These are phyloP conservation scores for Acanthamoeba triangularis DNA, from an alignment of 208 protist species.

Conservation along the genomic window DNA sequence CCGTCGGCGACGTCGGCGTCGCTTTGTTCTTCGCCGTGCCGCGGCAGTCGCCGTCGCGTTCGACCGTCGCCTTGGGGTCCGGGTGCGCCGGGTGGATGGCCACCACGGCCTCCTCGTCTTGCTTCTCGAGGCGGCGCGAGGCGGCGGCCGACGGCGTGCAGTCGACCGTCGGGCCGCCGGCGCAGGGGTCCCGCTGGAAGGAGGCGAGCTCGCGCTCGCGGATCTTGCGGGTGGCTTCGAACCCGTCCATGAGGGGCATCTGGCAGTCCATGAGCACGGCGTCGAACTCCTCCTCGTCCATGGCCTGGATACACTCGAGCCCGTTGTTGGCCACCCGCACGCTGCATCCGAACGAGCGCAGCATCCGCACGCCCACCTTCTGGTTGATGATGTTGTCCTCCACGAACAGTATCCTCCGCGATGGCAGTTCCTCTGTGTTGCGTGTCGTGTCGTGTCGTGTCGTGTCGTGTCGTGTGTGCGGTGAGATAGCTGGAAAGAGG, in stretches of 20 bases:
- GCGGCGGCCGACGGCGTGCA: no score
- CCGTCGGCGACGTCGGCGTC: background rate
- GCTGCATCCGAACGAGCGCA: background rate
- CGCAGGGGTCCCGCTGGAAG: background rate
- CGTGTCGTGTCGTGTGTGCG: background rate
- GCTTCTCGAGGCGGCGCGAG: no score
- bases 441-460: background rate
- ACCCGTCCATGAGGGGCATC: constrained; percentile 32
- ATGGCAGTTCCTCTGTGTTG: background rate
- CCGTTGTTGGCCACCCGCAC: constrained; percentile 41
- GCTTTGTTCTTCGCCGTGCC: background rate
- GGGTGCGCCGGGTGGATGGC: background rate
- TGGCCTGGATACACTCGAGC: background rate
- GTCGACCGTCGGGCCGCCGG: no score
- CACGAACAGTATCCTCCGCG: constrained; percentile 50
- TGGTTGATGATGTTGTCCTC: constrained; percentile 72
- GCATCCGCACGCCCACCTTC: constrained; percentile 1
- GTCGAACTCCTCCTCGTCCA: constrained; percentile 16
- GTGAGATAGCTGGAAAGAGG: background rate
- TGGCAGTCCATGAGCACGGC: constrained; percentile 51
- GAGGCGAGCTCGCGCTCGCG: background rate
- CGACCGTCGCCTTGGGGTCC: no score
- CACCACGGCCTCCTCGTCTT: background rate
- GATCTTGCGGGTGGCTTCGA: background rate
- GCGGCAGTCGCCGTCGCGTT: no score